Percentiles rank a stretch among this genome's conserved stretches.
phyloP scores from a whole-genome alignment of 2,329 filamentous ascomycete genomes.

The Cladorrhinum sp. region DNA sequence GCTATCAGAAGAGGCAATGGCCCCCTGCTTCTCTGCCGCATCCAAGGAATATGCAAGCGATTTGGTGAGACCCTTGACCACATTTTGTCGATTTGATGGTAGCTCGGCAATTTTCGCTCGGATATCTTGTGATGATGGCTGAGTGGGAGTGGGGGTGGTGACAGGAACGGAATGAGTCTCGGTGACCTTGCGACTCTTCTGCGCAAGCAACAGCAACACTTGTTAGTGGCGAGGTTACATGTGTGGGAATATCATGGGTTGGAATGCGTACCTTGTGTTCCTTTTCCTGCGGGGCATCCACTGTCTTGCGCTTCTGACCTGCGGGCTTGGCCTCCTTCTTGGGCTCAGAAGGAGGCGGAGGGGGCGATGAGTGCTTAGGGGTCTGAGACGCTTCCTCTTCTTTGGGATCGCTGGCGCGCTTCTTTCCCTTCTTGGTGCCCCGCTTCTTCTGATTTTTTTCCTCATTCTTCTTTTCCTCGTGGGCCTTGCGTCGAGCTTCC shows the following conservation, averaged over 20 bases:
- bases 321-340: slow-evolving; percentile 42
- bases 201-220: slow-evolving; percentile 32
- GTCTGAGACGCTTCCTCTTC: slow-evolving; percentile 41
- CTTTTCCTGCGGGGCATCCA: slow-evolving; percentile 54
- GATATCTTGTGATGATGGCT: slow-evolving; percentile 46
- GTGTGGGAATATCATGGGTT: neutral
- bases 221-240: slow-evolving; percentile 13
- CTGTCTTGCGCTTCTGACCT: slow-evolving; percentile 55
- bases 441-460: slow-evolving; percentile 60
- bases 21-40: slow-evolving; percentile 62
- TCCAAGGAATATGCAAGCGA: slow-evolving; percentile 64
- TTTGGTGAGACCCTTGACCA: slow-evolving; percentile 68
- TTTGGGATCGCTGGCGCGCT: slow-evolving; percentile 62
- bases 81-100: slow-evolving; percentile 61
- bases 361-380: slow-evolving; percentile 36
- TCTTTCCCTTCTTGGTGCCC: slow-evolving; percentile 63
- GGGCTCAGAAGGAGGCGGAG: slow-evolving; percentile 31
- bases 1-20: slow-evolving; percentile 61
- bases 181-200: slow-evolving; percentile 55
- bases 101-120: slow-evolving; percentile 52
- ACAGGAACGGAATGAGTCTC: slow-evolving; percentile 43
- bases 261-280: slow-evolving; percentile 45
- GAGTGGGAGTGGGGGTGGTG: slow-evolving; percentile 39
- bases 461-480: slow-evolving; percentile 60
- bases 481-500: slow-evolving; percentile 64